Base-by-base conservation (phyloP, 169 alveolate species). In the Plasmodium vivax region DNA sequence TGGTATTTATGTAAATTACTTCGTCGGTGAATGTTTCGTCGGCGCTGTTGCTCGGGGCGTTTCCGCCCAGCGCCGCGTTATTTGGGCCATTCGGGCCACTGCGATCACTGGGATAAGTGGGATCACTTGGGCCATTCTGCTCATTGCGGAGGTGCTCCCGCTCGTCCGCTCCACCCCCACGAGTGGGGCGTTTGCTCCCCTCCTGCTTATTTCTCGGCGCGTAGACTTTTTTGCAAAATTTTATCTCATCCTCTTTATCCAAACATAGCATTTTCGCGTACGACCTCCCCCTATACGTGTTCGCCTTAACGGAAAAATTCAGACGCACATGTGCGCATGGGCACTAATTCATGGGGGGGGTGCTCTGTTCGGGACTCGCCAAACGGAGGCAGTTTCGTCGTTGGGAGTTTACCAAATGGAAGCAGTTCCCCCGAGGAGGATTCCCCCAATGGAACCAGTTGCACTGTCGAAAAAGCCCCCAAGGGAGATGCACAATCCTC, bases 231-330 rank as follows among this genome's bases (percentile, higher is more conserved):
- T 83, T 81, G 58, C 14, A 82, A 72, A 92, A 82, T 45, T 92
- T 92, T 82, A 92, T 56, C 56, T 92, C 92, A 83, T 92, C 95
- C 83, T 92, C 95, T 92, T 82, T 92, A 92, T 79, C 95, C 27
- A 82, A 92, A 54, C 95, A 92, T 82, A 92, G 43, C 95, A 92
- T 92, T 92, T 83, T 92, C 34, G 77, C 27, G 32, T 68, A 68
- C 10, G 38, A 6, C 77, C 38, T 43, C 82, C 77, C 54, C 54
- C 43, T 32, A 36, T 41, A 47, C 41, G 43, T 56, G 30, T 79
- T 38, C 4, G 16, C 54, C 9, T 58, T 54, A 38, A 38, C 1
- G 51, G 23, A 77, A n/a, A 77, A 77, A 77, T 77, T 32, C 34
- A 77, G 23, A 54, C 51, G 14, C 58, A 77, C 51, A 77, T n/a